phyloP scores from a whole-genome alignment of 2,329 filamentous ascomycete genomes.

The Calonectria ilicicola region DNA sequence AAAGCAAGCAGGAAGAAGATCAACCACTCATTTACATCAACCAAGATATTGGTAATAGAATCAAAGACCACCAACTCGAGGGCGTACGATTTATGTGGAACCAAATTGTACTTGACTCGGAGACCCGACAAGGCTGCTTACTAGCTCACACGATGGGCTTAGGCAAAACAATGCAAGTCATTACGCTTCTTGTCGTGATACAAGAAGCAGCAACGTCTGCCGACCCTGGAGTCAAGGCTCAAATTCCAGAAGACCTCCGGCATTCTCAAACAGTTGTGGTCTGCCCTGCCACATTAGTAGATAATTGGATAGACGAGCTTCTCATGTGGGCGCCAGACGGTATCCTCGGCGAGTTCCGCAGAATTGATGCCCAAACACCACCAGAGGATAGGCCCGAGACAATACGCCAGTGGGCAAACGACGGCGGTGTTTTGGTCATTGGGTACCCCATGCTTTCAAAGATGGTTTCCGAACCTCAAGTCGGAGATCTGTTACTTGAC shows the following conservation, averaged over 20 bases:
- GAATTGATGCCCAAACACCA: slow-evolving; percentile 60
- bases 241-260: slow-evolving; percentile 76
- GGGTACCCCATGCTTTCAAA: slow-evolving; percentile 78
- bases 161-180: slow-evolving; percentile 92
- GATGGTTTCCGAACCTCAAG: slow-evolving; percentile 47
- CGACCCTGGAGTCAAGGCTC: slow-evolving; percentile 67
- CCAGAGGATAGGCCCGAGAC: slow-evolving; percentile 53
- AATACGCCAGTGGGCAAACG: slow-evolving; percentile 69
- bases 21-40: slow-evolving; percentile 75
- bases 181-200: slow-evolving; percentile 83
- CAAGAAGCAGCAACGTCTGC: slow-evolving; percentile 72
- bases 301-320: slow-evolving; percentile 88
- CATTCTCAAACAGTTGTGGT: slow-evolving; percentile 76
- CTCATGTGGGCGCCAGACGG: slow-evolving; percentile 72
- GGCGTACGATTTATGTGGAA: slow-evolving; percentile 93
- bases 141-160: slow-evolving; percentile 92
- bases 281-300: slow-evolving; percentile 79
- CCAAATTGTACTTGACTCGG: slow-evolving; percentile 74
- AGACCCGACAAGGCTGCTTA: slow-evolving; percentile 78
- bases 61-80: slow-evolving; percentile 84
- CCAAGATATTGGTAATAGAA: slow-evolving; percentile 69
- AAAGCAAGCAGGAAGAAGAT: slow-evolving; percentile 69
- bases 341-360: slow-evolving; percentile 67
- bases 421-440: slow-evolving; percentile 81
- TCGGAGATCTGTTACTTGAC: slow-evolving; percentile 63